Evolutionary conservation across 169 alveolate genomes (phyloP).

Genomic region (Perkinsus marinus): DNA sequence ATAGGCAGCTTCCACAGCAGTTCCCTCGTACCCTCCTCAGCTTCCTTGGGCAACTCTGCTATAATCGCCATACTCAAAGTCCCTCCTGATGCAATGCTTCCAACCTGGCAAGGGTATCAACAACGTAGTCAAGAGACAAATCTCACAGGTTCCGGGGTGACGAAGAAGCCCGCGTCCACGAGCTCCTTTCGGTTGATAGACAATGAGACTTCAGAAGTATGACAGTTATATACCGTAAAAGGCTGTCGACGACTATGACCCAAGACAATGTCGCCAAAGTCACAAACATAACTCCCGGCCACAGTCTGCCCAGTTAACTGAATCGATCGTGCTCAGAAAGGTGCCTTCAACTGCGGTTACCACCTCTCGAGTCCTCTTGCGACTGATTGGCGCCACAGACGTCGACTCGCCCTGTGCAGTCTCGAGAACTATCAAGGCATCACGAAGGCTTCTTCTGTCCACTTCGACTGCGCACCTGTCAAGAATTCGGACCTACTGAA

Average conservation of each 20-base stretch:
- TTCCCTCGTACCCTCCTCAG: background rate
- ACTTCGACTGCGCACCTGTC: background rate
- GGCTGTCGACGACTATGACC: slow-evolving; percentile 40
- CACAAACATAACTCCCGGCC: slow-evolving; percentile 61
- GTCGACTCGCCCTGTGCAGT: background rate
- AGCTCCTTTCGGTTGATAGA: slow-evolving; percentile 21
- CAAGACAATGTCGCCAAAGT: slow-evolving; percentile 69
- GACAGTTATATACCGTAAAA: slow-evolving; percentile 42
- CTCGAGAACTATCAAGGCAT: background rate
- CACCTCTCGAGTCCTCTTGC: background rate
- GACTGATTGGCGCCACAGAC: background rate
- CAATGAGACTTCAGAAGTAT: slow-evolving; percentile 15
- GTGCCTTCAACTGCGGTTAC: background rate
- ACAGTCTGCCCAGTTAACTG: background rate
- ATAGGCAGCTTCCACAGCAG: background rate
- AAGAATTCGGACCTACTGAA: background rate
- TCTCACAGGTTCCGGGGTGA: background rate
- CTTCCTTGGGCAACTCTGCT: slow-evolving; percentile 38
- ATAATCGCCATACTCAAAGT: slow-evolving; percentile 47
- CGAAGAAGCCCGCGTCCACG: background rate
- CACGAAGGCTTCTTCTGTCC: background rate
- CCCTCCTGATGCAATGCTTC: background rate
- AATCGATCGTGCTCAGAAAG: background rate
- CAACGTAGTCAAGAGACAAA: background rate
- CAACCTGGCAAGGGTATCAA: background rate